A percentile compares a stretch with the other conserved stretches of the same genome.
Conservation (phyloP, 371 early-diverging fungal species). For the Nematocida sp. region DNA sequence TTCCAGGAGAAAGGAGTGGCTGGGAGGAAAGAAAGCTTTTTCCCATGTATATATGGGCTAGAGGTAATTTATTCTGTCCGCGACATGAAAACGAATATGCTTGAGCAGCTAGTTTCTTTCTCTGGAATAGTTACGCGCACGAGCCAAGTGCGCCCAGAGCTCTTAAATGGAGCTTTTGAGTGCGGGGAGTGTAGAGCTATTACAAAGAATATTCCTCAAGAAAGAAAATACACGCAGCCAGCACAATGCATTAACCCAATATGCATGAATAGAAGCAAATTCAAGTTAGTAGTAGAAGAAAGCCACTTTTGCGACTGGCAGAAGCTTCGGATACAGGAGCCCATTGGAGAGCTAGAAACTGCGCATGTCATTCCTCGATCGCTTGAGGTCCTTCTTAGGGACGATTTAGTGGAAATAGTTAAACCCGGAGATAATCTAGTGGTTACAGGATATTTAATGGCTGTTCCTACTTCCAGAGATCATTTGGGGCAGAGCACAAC, state of each 20-base stretch:
- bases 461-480: constrained; percentile 83
- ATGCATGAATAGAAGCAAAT: constrained; percentile 78
- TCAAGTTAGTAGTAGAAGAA: constrained; percentile 76
- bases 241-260: constrained; percentile 77
- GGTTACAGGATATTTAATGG: constrained; percentile 85
- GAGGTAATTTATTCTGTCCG: constrained; percentile 67
- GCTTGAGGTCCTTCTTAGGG: constrained; percentile 88
- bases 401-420: constrained; percentile 85
- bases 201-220: constrained; percentile 80
- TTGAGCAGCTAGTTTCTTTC: constrained; percentile 79
- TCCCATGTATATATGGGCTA: constrained; percentile 54
- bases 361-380: constrained; percentile 89
- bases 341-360: constrained; percentile 70
- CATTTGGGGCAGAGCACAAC: constrained; percentile 65
- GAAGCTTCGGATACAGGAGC: constrained; percentile 88
- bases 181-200: constrained; percentile 80
- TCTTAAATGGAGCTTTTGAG: constrained; percentile 80
- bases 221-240: constrained; percentile 94
- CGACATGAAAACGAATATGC: constrained; percentile 75
- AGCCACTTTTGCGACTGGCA: constrained; percentile 94
- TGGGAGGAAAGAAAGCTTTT: constrained; percentile 32
- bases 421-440: constrained; percentile 90
- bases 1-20: constrained; percentile 22
- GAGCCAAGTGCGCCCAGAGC: constrained; percentile 91
- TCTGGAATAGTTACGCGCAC: constrained; percentile 94